phyloP scores from a whole-genome alignment of 345 rosid genomes.

The Corchorus capsularis region DNA sequence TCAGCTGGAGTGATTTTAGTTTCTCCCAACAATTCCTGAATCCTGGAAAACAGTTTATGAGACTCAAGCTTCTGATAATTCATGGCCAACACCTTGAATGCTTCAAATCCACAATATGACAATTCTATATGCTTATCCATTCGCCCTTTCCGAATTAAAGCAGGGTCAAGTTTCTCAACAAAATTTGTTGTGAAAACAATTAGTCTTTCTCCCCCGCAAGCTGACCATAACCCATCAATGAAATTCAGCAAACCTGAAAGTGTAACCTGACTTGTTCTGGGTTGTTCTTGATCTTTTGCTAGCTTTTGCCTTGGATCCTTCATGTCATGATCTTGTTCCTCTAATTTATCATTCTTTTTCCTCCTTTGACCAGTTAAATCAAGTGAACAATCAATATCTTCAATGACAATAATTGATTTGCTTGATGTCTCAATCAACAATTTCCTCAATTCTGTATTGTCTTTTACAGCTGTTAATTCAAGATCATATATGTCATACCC shows the following conservation, averaged over 20 bases:
- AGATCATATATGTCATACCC: constrained; percentile 19
- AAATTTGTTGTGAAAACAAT: constrained; percentile 42
- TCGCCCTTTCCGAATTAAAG: constrained; percentile 47
- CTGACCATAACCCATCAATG: constrained; percentile 52
- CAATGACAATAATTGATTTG: constrained; percentile 5
- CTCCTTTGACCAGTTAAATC: constrained; percentile 38
- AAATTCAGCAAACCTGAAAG: constrained; percentile 47
- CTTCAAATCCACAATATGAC: constrained; percentile 45
- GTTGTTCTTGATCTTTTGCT: constrained; percentile 21
- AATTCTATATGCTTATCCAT: constrained; percentile 47
- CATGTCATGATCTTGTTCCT: background rate
- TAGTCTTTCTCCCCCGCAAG: constrained; percentile 47
- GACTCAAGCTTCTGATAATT: constrained; percentile 37
- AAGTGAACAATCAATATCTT: constrained; percentile 44
- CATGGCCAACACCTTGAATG: constrained; percentile 42
- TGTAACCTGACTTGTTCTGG: constrained; percentile 30
- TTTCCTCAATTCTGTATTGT: constrained; percentile 14
- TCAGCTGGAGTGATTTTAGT: constrained; percentile 21
- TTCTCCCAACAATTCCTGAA: constrained; percentile 10
- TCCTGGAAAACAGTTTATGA: constrained; percentile 27
- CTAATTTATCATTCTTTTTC: constrained; percentile 13
- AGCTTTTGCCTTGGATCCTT: background rate
- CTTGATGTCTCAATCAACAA: constrained; percentile 15
- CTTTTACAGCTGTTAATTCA: constrained; percentile 10
- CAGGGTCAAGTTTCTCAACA: constrained; percentile 44